These are phyloP conservation scores for Aspergillus fructus DNA, from an alignment of 2,329 filamentous ascomycete species.

Conservation along the genomic window DNA sequence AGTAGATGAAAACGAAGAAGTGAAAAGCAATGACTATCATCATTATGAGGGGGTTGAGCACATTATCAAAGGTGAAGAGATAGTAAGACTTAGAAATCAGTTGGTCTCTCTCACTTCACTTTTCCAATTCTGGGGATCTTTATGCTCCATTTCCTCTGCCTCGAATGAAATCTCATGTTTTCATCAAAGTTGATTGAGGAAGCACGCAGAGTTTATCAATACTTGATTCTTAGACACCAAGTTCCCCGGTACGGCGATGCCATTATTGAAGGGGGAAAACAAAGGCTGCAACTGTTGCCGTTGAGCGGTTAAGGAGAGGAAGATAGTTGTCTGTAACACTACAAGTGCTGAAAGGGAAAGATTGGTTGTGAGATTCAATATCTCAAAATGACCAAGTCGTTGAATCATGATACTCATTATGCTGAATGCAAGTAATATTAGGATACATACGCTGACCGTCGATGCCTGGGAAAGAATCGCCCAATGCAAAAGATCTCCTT, in stretches of 20 bases:
- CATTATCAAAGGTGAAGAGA: not conserved
- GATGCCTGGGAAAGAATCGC: not conserved
- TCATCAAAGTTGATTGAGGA: not conserved
- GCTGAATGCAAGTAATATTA: not conserved
- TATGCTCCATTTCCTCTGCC: not conserved
- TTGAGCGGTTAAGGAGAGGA: not conserved
- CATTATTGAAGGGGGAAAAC: not conserved
- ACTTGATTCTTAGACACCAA: not conserved
- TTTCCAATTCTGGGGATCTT: not conserved
- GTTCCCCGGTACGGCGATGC: too few relatives aligned
- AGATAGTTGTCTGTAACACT: not conserved
- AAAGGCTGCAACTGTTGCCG: not conserved
- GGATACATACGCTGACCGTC: not conserved
- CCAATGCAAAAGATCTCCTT: not conserved
- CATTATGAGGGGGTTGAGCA: not conserved
- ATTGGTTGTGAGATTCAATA: not conserved
- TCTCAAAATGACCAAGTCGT: not conserved
- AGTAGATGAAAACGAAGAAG: not conserved
- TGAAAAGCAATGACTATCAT: not conserved
- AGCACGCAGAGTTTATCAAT: not conserved
- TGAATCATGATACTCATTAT: not conserved
- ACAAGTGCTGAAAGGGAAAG: not conserved
- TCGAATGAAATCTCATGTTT: too few relatives aligned
- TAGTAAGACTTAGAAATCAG: not conserved
- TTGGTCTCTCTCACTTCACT: not conserved